Conservation (phyloP, 2,329 filamentous ascomycete species). For the Hypomyces rosellus region DNA sequence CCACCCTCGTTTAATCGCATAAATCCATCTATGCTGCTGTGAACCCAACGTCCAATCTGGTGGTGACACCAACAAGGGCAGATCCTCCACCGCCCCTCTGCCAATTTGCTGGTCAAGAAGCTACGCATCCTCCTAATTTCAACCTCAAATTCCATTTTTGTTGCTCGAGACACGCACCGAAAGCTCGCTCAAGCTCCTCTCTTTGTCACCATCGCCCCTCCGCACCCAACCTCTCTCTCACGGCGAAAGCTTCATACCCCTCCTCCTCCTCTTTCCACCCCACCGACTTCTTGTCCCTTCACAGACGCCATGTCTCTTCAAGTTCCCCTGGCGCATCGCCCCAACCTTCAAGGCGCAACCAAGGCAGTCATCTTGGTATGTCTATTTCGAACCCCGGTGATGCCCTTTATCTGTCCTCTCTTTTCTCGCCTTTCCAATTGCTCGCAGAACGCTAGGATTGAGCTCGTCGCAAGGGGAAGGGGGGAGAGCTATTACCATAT, state of each 20-base stretch:
- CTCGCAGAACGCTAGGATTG: neutral
- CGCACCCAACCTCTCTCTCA: neutral
- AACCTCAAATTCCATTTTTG: neutral
- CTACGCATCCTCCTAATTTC: neutral
- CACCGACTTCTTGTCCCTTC: neutral
- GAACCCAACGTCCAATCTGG: slow-evolving; percentile 1
- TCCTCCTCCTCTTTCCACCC: slow-evolving; percentile 8
- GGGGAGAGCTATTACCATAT: neutral
- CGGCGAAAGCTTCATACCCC: neutral
- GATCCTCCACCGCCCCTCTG: slow-evolving; percentile 9
- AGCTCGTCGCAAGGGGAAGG: neutral
- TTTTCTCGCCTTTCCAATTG: neutral
- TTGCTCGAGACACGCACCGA: neutral
- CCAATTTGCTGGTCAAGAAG: slow-evolving; percentile 7
- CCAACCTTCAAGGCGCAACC: slow-evolving; percentile 57
- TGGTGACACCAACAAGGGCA: neutral
- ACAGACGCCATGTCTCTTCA: slow-evolving; percentile 43
- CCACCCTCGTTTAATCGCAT: slow-evolving; percentile 18
- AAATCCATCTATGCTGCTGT: neutral
- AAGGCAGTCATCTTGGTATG: slow-evolving; percentile 90
- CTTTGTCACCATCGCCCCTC: neutral
- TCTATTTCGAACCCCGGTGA: slow-evolving; percentile 3
- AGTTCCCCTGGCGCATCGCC: slow-evolving; percentile 44
- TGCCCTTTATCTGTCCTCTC: neutral
- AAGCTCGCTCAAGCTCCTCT: too few relatives aligned